Evolutionary conservation across 2,329 filamentous ascomycete genomes (phyloP), one percentile per base, ranked within the genome.

Genomic region (Pleomassaria siparia): DNA sequence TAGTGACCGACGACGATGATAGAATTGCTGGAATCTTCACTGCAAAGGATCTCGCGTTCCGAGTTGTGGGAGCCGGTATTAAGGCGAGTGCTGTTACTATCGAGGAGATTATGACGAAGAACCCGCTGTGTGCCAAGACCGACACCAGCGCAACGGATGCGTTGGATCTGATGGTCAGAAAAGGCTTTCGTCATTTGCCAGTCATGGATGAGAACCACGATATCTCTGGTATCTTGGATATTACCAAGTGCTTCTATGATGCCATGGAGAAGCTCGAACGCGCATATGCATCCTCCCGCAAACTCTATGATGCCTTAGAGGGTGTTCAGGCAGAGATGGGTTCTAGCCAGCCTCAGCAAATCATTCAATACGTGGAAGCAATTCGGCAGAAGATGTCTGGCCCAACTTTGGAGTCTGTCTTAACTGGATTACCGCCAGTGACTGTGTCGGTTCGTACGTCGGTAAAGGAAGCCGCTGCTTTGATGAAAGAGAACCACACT

Each of bases 161-260:
- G 25, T 77, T 99, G 54, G 92, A 99, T 72, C 80, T 97, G 48
- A 99, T 99, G 94, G 94, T 99, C 47, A 83, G 92, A 61, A 97
- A 97, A 76, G 94, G 94, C 15, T 99, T 99, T 79, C 85, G 94
- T 60, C 94, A 99, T 77, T 74, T 99, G 67, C 94, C 94, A 2
- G 94, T 99, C 57, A 99, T 99, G 94, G 94, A 99, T 73, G 94
- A 99, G 78, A 97, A 99, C 72, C 94, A 99, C 74, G 92, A 99
- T 67, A 99, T 99, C 54, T 95, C 91, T 7, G 94, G 94, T 77
- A 91, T 99, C 58, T 78, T 99, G 45, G 94, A 99, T 73, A 99
- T 99, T 63, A 99, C 94, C 47, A 99, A 97, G 75, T 99, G 94
- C 75, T 99, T 99, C 74, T 99, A 99, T 74, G 94, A 99, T 74